phyloP scores from a whole-genome alignment of 176 grass and related monocot genomes.

The Oryza meyeriana region DNA sequence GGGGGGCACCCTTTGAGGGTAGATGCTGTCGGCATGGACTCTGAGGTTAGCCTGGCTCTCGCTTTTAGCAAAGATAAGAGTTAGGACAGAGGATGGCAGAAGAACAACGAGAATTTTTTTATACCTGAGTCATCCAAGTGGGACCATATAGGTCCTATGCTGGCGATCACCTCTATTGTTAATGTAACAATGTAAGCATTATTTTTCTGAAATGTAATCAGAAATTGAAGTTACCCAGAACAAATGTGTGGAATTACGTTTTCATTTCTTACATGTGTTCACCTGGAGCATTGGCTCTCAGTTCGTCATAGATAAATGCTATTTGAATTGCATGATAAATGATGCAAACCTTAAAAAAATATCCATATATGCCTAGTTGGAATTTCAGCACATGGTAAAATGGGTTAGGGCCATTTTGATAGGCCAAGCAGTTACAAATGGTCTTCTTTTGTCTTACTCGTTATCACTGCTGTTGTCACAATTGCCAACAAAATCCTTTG shows the following conservation, averaged over 20 bases:
- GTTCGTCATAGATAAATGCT: neutral
- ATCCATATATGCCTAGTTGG: neutral
- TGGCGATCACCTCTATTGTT: neutral
- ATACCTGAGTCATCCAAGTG: neutral
- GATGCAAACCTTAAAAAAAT: neutral
- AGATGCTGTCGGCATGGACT: too few relatives aligned
- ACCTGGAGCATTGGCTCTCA: neutral
- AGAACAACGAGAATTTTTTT: neutral
- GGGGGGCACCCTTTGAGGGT: too few relatives aligned
- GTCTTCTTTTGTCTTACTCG: neutral
- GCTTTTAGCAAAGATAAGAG: neutral
- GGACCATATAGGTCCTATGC: neutral
- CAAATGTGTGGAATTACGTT: neutral
- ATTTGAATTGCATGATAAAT: neutral
- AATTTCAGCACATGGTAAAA: neutral
- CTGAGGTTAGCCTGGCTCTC: neutral
- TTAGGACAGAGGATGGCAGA: neutral
- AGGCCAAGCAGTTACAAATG: neutral
- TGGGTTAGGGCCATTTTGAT: neutral
- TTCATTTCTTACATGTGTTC: neutral
- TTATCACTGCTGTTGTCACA: neutral
- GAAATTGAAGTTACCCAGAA: neutral
- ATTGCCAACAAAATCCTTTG: neutral
- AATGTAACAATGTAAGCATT: neutral
- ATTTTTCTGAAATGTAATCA: neutral